Percentiles rank a stretch among this genome's conserved stretches.
These are phyloP conservation scores for Sphaerulina musiva DNA, from an alignment of 2,329 filamentous ascomycete species.

Conservation along the genomic window DNA sequence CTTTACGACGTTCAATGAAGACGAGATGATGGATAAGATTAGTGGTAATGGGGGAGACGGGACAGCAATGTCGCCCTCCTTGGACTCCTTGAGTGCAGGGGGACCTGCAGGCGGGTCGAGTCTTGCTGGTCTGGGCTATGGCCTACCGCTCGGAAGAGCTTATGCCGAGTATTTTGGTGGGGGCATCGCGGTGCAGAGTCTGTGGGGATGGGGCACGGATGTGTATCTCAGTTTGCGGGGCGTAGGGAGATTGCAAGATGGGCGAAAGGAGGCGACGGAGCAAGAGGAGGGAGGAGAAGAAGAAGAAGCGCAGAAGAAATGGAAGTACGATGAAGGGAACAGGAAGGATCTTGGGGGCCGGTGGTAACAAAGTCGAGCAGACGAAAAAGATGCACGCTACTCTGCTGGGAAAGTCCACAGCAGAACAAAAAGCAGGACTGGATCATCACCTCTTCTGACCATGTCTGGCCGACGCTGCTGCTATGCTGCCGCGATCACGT, in stretches of 20 bases:
- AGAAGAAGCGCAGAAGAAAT: not conserved
- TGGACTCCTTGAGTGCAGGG: slow-evolving; percentile 41
- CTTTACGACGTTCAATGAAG: slow-evolving; percentile 86
- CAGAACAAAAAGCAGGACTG: no score
- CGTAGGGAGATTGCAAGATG: slow-evolving; percentile 42
- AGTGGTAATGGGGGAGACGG: slow-evolving; percentile 34
- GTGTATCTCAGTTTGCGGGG: slow-evolving; percentile 58
- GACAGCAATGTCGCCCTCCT: slow-evolving; percentile 49
- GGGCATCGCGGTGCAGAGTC: slow-evolving; percentile 86
- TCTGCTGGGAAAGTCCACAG: no score
- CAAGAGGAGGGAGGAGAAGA: not conserved
- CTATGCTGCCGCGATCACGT: no score
- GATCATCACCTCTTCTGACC: no score
- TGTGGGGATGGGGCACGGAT: slow-evolving; percentile 84
- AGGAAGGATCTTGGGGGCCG: not conserved
- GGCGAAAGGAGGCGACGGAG: not conserved
- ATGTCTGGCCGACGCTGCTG: no score
- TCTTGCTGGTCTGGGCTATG: slow-evolving; percentile 85
- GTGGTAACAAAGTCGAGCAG: not conserved
- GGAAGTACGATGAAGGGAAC: not conserved
- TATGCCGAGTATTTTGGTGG: slow-evolving; percentile 99
- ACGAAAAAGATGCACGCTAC: no score
- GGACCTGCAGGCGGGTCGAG: slow-evolving; percentile 67
- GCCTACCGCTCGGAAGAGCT: slow-evolving; percentile 78
- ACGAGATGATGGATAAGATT: slow-evolving; percentile 47